Conservation (phyloP, 805 yeast genomes). For the Huiozyma sinensis region DNA sequence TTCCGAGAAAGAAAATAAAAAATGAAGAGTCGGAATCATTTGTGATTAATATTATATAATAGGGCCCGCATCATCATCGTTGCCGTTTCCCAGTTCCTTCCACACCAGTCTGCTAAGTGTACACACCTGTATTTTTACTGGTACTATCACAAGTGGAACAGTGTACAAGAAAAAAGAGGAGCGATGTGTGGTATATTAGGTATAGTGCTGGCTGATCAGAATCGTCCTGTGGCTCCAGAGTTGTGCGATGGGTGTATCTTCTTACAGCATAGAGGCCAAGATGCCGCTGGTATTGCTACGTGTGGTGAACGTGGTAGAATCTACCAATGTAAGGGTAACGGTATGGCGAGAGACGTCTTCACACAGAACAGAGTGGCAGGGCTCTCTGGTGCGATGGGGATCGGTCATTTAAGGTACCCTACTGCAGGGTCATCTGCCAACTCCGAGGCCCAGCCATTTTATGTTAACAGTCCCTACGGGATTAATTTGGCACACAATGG, state of each 20-base stretch:
- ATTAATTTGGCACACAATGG: constrained; percentile 88
- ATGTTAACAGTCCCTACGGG: constrained; percentile 95
- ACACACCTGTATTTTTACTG: too few species aligned
- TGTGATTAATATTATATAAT: too few species aligned
- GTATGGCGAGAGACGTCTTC: constrained; percentile 97
- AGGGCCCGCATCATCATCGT: too few species aligned
- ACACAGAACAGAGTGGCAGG: constrained; percentile 69
- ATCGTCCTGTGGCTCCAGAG: constrained; percentile 72
- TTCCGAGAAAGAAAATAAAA: too few species aligned
- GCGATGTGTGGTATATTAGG: constrained; percentile 94
- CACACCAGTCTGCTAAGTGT: too few species aligned
- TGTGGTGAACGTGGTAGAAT: constrained; percentile 89
- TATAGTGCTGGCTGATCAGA: constrained; percentile 67
- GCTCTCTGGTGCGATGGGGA: constrained; percentile 87
- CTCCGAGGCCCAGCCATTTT: constrained; percentile 97
- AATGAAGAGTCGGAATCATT: too few species aligned
- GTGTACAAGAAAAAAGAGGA: background rate
- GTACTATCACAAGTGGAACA: too few species aligned
- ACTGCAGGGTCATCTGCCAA: constrained; percentile 95
- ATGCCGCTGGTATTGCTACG: constrained; percentile 98
- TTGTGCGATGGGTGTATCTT: constrained; percentile 86
- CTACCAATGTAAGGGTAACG: constrained; percentile 96
- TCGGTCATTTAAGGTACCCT: constrained; percentile 90
- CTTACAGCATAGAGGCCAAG: constrained; percentile 96
- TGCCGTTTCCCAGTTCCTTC: too few species aligned